Conservation (phyloP, 1,284 basidiomycete species). For the Leccinum variabile region DNA sequence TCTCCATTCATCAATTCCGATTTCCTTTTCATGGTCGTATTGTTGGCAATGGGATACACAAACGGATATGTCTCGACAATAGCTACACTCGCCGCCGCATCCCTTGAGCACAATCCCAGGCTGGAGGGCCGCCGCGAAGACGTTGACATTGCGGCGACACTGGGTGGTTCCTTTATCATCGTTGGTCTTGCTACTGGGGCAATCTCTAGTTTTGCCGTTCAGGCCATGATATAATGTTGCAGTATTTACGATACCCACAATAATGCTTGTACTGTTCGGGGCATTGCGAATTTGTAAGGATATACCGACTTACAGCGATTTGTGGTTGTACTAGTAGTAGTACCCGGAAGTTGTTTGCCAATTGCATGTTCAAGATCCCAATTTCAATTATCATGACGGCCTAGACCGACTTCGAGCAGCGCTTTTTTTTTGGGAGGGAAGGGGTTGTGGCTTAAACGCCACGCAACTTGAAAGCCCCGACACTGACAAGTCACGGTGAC, state of each 20-base stretch:
- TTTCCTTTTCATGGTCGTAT: conserved; percentile 68
- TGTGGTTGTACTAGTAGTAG: background rate
- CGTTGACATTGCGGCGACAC: conserved; percentile 80
- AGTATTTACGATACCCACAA: background rate
- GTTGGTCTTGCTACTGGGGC: conserved; percentile 77
- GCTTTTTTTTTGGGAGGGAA: background rate
- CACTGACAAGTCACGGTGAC: no score
- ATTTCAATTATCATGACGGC: background rate
- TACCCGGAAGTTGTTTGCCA: no score
- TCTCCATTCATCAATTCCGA: conserved; percentile 70
- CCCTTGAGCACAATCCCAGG: conserved; percentile 68
- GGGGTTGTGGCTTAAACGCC: no score
- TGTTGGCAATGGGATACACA: conserved; percentile 70
- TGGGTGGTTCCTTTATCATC: conserved; percentile 77
- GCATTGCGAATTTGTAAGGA: background rate
- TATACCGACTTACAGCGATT: background rate
- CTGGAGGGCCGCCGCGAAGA: conserved; percentile 66
- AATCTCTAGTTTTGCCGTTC: conserved; percentile 75
- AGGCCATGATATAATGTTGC: conserved; percentile 59
- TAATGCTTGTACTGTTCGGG: background rate
- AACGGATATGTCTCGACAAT: conserved; percentile 75
- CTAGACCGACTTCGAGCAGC: background rate
- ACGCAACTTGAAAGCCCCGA: no score
- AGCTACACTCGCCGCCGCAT: conserved; percentile 72
- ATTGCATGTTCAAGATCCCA: no score